Evolutionary conservation across 352 stramenopile genomes (phyloP).

Genomic region (Phytophthora sp.): DNA sequence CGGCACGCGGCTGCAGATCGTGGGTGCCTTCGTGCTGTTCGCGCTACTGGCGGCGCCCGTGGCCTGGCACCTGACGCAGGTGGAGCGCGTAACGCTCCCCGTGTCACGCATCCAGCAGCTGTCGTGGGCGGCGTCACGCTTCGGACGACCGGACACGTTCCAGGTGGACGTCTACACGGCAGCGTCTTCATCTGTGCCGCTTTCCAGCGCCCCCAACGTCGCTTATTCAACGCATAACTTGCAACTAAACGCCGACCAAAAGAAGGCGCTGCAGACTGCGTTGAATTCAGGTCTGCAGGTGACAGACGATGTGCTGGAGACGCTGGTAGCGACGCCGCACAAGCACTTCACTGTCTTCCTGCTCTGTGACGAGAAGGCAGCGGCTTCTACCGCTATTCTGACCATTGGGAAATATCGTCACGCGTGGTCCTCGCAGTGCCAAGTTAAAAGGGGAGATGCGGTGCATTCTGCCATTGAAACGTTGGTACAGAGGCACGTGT

Average conservation of each 20-base stretch:
- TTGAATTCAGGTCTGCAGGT: slow-evolving; percentile 21
- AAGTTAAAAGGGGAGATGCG: slow-evolving; percentile 30
- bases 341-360: slow-evolving; percentile 52
- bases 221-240: slow-evolving; percentile 24
- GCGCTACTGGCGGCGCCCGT: slow-evolving; percentile 62
- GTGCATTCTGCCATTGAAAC: slow-evolving; percentile 44
- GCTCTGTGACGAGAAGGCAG: slow-evolving; percentile 42
- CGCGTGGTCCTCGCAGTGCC: slow-evolving; percentile 57
- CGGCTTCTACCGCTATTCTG: slow-evolving; percentile 26
- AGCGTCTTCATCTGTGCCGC: slow-evolving; percentile 3
- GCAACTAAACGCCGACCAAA: slow-evolving; percentile 17
- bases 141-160: slow-evolving; percentile 24
- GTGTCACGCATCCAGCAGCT: slow-evolving; percentile 61
- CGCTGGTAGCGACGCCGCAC: slow-evolving; percentile 11
- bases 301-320: slow-evolving; percentile 32
- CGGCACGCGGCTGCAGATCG: slow-evolving; percentile 77
- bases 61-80: slow-evolving; percentile 71
- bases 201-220: slow-evolving; percentile 27
- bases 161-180: slow-evolving; percentile 36
- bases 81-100: slow-evolving; percentile 67
- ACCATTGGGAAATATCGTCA: slow-evolving; percentile 69
- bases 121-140: slow-evolving; percentile 41
- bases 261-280: slow-evolving; percentile 9
- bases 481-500: slow-evolving; percentile 52
- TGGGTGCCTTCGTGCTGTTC: slow-evolving; percentile 78